phyloP scores from a whole-genome alignment of 176 grass and related monocot genomes.

The Carex littledalei region DNA sequence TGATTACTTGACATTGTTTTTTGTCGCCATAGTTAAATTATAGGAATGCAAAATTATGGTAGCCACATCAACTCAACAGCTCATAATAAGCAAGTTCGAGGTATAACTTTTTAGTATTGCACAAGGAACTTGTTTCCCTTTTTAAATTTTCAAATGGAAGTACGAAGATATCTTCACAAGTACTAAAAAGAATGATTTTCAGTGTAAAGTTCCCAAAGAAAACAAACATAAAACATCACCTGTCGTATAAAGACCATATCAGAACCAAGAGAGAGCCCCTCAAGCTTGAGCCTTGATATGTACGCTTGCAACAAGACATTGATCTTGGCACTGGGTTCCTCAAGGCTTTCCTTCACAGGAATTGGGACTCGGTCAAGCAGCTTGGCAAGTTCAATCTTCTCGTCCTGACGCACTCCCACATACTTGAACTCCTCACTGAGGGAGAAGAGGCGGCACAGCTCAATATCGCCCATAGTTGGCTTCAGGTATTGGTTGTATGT shows the following conservation, averaged over 20 bases:
- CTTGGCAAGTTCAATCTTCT: slow-evolving; percentile 95
- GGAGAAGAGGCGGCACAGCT: slow-evolving; percentile 79
- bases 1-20: neutral
- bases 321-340: slow-evolving; percentile 98
- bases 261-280: slow-evolving; percentile 81
- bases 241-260: slow-evolving; percentile 97
- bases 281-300: slow-evolving; percentile 81
- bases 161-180: neutral
- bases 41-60: neutral
- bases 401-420: slow-evolving; percentile 79
- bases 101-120: neutral
- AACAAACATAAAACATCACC: slow-evolving; percentile 31
- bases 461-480: slow-evolving; percentile 95
- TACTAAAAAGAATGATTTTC: neutral
- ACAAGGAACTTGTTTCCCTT: neutral
- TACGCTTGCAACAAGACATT: slow-evolving; percentile 96
- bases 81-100: neutral
- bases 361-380: slow-evolving; percentile 89
- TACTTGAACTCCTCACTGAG: slow-evolving; percentile 98
- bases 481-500: slow-evolving; percentile 95
- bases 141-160: neutral
- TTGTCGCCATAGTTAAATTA: neutral
- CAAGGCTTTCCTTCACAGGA: slow-evolving; percentile 97
- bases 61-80: neutral
- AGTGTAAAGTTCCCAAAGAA: neutral